Evolutionary conservation across 2,329 filamentous ascomycete genomes (phyloP).

Genomic region (Colletotrichum sublineola): DNA sequence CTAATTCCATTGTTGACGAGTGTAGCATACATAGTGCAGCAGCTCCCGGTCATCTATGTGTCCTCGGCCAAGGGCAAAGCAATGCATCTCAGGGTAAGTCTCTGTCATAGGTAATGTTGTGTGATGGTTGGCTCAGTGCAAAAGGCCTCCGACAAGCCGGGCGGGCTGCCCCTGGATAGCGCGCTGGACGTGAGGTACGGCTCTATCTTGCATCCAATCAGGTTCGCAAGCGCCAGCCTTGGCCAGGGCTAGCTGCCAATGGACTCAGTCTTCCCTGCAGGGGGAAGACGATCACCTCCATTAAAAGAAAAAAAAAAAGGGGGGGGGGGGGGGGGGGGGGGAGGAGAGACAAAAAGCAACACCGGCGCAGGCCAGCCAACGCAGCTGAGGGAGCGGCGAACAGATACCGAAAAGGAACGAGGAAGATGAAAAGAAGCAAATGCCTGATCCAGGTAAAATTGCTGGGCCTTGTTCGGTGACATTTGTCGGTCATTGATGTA

Average conservation of each 20-base stretch:
- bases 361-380: background rate
- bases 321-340: too few species aligned
- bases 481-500: background rate
- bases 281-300: background rate
- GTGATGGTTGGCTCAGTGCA: background rate
- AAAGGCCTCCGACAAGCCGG: background rate
- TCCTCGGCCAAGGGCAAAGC: background rate
- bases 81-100: background rate
- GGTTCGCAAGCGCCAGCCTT: conserved; percentile 17
- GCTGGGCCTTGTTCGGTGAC: background rate
- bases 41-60: background rate
- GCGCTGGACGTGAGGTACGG: conserved; percentile 23
- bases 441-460: conserved; percentile 23
- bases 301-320: background rate
- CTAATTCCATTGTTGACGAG: background rate
- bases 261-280: background rate
- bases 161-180: conserved; percentile 22
- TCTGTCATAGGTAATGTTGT: background rate
- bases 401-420: background rate
- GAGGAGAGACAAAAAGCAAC: background rate
- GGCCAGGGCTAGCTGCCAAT: conserved; percentile 2
- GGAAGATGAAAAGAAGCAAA: background rate
- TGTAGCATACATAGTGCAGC: background rate
- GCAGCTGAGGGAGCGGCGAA: too few species aligned
- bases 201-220: conserved; percentile 12